Evolutionary conservation across 345 rosid genomes (phyloP).

Genomic region (Euphorbia lathyris): DNA sequence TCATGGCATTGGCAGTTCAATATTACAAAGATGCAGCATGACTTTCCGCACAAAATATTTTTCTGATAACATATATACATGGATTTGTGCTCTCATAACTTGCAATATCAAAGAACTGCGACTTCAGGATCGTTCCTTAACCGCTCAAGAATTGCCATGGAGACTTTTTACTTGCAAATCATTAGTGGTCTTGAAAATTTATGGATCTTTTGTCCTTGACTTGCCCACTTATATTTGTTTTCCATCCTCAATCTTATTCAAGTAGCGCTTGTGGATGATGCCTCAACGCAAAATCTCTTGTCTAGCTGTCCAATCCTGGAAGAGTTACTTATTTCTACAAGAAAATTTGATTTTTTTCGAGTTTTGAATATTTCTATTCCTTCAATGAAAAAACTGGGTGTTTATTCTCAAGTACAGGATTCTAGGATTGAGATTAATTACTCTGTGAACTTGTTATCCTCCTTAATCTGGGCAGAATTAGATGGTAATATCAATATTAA

Average conservation of each 20-base stretch:
- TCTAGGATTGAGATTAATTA: neutral
- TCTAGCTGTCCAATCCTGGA: conserved; percentile 11
- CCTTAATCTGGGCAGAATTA: neutral
- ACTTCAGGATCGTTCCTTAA: neutral
- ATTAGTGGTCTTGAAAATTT: neutral
- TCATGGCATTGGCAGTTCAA: neutral
- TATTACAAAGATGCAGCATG: neutral
- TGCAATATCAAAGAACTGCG: neutral
- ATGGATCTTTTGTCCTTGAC: neutral
- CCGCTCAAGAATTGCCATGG: neutral
- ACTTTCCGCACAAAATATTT: no score
- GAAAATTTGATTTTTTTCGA: neutral
- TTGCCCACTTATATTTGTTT: conserved; percentile 1
- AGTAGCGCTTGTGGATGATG: neutral
- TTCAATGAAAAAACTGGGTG: neutral
- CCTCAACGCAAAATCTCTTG: neutral
- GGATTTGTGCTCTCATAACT: conserved; percentile 3
- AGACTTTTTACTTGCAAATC: conserved; percentile 2
- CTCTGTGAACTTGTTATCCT: neutral
- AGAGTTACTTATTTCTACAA: neutral
- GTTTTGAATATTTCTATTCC: neutral
- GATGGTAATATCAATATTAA: neutral
- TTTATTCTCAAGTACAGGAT: neutral
- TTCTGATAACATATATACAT: neutral
- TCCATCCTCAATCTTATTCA: neutral